Percentiles rank a stretch among this genome's conserved stretches.
Evolutionary conservation across 495 filamentous ascomycete species (phyloP).

Genomic region (Bombardia bombarda): DNA sequence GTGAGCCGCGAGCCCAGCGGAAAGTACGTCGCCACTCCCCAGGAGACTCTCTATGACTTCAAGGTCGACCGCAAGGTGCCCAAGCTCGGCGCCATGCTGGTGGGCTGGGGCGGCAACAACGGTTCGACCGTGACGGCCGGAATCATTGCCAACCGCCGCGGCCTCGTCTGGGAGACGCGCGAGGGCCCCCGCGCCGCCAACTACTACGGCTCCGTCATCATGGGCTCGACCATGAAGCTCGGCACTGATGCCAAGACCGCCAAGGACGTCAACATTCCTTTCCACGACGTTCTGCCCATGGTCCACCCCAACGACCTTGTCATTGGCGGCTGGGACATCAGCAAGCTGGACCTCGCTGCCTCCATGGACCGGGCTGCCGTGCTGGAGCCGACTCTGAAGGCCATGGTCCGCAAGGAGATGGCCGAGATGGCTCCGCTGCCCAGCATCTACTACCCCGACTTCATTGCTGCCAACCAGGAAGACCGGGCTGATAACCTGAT

Average conservation of each 20-base stretch:
- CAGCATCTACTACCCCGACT: slow-evolving; percentile 97
- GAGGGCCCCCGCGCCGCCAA: slow-evolving; percentile 79
- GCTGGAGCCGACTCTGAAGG: slow-evolving; percentile 87
- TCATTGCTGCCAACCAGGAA: slow-evolving; percentile 98
- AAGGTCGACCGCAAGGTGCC: slow-evolving; percentile 90
- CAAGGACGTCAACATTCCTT: slow-evolving; percentile 92
- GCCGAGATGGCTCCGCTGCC: slow-evolving; percentile 79
- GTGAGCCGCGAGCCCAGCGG: slow-evolving; percentile 65
- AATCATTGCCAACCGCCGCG: slow-evolving; percentile 89
- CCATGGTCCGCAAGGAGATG: slow-evolving; percentile 88
- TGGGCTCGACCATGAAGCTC: slow-evolving; percentile 95
- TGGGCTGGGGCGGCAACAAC: slow-evolving; percentile 98
- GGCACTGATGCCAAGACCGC: slow-evolving; percentile 77
- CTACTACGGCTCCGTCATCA: slow-evolving; percentile 96
- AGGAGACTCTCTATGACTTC: slow-evolving; percentile 91
- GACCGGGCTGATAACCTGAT: slow-evolving; percentile 91
- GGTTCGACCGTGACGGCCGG: slow-evolving; percentile 95
- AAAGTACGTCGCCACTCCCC: slow-evolving; percentile 75
- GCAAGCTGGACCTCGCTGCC: slow-evolving; percentile 73
- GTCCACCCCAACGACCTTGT: slow-evolving; percentile 94
- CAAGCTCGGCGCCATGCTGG: slow-evolving; percentile 94
- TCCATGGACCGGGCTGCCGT: slow-evolving; percentile 96
- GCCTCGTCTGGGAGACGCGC: slow-evolving; percentile 85
- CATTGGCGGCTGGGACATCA: slow-evolving; percentile 98
- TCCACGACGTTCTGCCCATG: slow-evolving; percentile 92